phyloP scores from a whole-genome alignment of 2,329 filamentous ascomycete genomes.

The Fonsecaea pedrosoi region DNA sequence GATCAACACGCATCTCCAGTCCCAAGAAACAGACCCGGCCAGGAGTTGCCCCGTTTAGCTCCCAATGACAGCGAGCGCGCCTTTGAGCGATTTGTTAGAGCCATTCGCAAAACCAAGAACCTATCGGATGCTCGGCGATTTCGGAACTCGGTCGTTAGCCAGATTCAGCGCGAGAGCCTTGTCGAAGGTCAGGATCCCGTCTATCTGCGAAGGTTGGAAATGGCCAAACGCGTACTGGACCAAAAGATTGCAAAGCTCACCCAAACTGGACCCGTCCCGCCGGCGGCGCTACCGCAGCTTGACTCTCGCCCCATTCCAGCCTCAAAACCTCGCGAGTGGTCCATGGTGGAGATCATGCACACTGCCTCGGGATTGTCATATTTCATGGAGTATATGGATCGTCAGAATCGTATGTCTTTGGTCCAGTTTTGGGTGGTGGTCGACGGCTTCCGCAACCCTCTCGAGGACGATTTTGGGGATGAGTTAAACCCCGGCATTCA shows the following conservation, averaged over 20 bases:
- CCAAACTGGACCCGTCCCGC: conserved; percentile 59
- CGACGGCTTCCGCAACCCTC: conserved; percentile 90
- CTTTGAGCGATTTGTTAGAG: conserved; percentile 92
- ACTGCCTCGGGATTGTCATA: conserved; percentile 91
- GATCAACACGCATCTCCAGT: conserved; percentile 91
- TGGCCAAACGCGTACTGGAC: conserved; percentile 86
- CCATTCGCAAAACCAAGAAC: conserved; percentile 86
- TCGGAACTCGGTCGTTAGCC: conserved; percentile 88
- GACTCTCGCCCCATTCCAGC: conserved; percentile 48
- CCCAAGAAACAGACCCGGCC: conserved; percentile 68
- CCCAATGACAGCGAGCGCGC: conserved; percentile 86
- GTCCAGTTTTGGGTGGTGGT: conserved; percentile 99
- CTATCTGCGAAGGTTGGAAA: conserved; percentile 87
- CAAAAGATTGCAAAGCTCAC: conserved; percentile 85
- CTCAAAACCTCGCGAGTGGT: conserved; percentile 72
- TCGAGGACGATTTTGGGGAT: conserved; percentile 84
- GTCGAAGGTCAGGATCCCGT: conserved; percentile 81
- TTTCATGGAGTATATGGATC: conserved; percentile 99
- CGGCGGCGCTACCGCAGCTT: conserved; percentile 36
- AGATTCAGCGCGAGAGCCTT: conserved; percentile 82
- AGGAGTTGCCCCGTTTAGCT: conserved; percentile 77
- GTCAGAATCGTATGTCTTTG: conserved; percentile 80
- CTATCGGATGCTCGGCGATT: conserved; percentile 92
- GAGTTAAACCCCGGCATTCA: conserved; percentile 47
- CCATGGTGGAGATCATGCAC: conserved; percentile 83